A percentile compares a stretch with the other conserved stretches of the same genome.
phyloP scores from a whole-genome alignment of 257 asterid species.

The Capsicum rhomboideum region DNA sequence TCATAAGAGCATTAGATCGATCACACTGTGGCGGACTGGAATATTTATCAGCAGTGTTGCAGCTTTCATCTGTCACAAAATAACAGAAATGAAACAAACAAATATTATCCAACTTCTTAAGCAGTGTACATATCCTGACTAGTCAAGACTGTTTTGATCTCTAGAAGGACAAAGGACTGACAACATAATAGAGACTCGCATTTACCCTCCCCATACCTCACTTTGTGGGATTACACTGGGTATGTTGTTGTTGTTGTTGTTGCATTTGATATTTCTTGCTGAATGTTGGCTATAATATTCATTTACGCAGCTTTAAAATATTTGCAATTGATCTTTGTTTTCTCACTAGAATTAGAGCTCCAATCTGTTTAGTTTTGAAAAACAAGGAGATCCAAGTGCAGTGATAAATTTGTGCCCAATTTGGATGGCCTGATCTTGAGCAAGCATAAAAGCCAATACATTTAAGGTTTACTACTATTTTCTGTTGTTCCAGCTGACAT shows the following conservation, averaged over 20 bases:
- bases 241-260: too few species aligned
- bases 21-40: slow-evolving; percentile 6
- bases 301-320: background rate
- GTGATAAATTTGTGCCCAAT: background rate
- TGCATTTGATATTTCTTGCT: background rate
- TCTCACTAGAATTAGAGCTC: background rate
- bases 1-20: slow-evolving; percentile 12
- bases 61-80: slow-evolving; percentile 36
- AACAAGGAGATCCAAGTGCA: background rate
- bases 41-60: slow-evolving; percentile 13
- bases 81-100: background rate
- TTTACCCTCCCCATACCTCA: too few species aligned
- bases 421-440: background rate
- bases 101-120: background rate
- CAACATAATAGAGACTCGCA: background rate
- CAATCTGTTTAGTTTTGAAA: background rate
- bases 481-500: background rate
- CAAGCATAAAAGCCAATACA: too few species aligned
- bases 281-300: background rate
- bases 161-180: background rate
- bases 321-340: background rate
- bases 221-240: too few species aligned
- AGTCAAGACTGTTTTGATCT: background rate
- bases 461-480: background rate
- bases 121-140: background rate